A percentile compares a stretch with the other conserved stretches of the same genome.
phyloP scores from a whole-genome alignment of 2,329 filamentous ascomycete genomes.

The Alternaria incomplexa region DNA sequence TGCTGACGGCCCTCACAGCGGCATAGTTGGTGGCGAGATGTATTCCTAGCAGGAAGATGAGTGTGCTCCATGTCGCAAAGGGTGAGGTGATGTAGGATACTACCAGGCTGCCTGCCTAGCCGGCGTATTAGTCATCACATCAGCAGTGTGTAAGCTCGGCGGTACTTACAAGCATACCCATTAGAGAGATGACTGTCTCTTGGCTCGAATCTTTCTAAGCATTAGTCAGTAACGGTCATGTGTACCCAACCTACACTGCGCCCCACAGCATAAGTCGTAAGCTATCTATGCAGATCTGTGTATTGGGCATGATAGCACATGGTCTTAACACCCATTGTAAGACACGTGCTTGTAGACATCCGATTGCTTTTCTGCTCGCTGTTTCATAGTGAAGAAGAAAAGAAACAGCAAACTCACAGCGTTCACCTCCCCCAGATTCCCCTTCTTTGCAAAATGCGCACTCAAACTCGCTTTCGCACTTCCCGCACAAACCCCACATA shows the following conservation, averaged over 20 bases:
- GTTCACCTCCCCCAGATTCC: slow-evolving; percentile 91
- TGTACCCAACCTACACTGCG: neutral
- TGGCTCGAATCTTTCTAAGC: slow-evolving; percentile 83
- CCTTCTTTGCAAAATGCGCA: slow-evolving; percentile 85
- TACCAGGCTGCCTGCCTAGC: slow-evolving; percentile 74
- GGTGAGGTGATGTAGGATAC: slow-evolving; percentile 77
- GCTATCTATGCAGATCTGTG: neutral
- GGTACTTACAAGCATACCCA: slow-evolving; percentile 75
- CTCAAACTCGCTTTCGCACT: slow-evolving; percentile 90
- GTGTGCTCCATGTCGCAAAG: slow-evolving; percentile 73
- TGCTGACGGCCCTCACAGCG: slow-evolving; percentile 82
- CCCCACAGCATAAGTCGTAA: neutral
- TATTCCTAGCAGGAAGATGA: slow-evolving; percentile 73
- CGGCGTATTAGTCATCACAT: slow-evolving; percentile 19
- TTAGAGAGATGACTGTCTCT: slow-evolving; percentile 87
- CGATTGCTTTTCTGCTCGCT: neutral
- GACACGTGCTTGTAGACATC: neutral
- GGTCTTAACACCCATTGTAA: neutral
- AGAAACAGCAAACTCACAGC: slow-evolving; percentile 60
- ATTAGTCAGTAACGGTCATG: neutral
- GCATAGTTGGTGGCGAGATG: slow-evolving; percentile 87
- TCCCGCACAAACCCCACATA: slow-evolving; percentile 90
- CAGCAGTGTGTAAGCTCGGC: neutral
- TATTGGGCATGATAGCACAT: neutral
- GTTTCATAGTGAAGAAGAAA: neutral